These are phyloP conservation scores for Debaryomyces fabryi DNA, from an alignment of 1,139 yeast species.

Conservation along the genomic window DNA sequence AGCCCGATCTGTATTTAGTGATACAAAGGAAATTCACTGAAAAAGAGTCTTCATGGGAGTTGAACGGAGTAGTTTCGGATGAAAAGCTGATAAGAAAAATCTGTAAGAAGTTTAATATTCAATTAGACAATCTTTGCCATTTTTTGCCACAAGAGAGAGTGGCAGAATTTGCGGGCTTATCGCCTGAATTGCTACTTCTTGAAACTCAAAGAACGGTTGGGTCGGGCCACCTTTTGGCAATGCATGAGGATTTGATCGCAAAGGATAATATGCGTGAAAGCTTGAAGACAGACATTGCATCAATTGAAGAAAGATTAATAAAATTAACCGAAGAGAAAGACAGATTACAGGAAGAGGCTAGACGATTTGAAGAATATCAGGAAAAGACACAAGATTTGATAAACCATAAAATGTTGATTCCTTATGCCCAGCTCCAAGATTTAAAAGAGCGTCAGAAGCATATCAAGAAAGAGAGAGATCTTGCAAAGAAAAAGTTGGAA, in stretches of 20 bases:
- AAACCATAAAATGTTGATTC: conserved; percentile 54
- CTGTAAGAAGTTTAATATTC: conserved; percentile 65
- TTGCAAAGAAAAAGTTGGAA: conserved; percentile 35
- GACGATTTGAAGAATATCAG: conserved; percentile 41
- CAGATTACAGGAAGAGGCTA: conserved; percentile 41
- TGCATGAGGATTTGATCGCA: conserved; percentile 60
- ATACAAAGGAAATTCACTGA: conserved; percentile 44
- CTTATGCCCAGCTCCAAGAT: conserved; percentile 64
- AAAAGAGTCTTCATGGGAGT: conserved; percentile 59
- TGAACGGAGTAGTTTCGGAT: conserved; percentile 49
- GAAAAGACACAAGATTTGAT: conserved; percentile 47
- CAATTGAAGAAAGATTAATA: conserved; percentile 31
- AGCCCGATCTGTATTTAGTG: conserved; percentile 27
- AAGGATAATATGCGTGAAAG: conserved; percentile 47
- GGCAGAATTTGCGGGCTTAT: conserved; percentile 83
- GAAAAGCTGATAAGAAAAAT: conserved; percentile 50
- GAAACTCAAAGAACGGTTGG: conserved; percentile 87
- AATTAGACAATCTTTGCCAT: conserved; percentile 89
- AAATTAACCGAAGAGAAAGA: conserved; percentile 35
- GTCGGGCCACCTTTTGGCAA: conserved; percentile 54
- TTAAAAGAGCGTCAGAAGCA: conserved; percentile 45
- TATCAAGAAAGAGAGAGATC: conserved; percentile 46
- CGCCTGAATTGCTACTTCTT: conserved; percentile 70
- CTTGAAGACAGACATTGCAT: conserved; percentile 28
- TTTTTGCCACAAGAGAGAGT: conserved; percentile 95